A percentile compares a stretch with the other conserved stretches of the same genome.
Conservation (phyloP, 2,329 filamentous ascomycete species). For the Apiospora sp. region DNA sequence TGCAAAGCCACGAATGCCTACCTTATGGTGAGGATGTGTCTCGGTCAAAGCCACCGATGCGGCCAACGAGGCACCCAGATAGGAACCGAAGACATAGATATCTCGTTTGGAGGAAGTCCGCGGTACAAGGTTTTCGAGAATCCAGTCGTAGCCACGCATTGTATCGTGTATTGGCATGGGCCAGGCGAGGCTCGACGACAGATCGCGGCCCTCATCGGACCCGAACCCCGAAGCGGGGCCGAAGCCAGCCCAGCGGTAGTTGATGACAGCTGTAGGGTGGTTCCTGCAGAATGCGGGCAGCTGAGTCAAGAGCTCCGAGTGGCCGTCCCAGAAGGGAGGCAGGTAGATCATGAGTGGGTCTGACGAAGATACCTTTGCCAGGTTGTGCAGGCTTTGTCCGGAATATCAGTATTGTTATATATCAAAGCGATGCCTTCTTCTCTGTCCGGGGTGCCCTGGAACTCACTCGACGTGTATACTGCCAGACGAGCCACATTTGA, state of each 20-base stretch:
- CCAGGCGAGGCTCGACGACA: constrained; percentile 51
- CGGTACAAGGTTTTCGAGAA: constrained; percentile 54
- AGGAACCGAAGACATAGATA: constrained; percentile 62
- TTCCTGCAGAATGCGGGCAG: constrained; percentile 42
- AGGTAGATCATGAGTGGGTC: constrained; percentile 63
- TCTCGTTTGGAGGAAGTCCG: constrained; percentile 46
- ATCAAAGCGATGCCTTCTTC: background rate
- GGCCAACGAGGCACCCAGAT: constrained; percentile 65
- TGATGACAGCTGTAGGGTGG: constrained; percentile 61
- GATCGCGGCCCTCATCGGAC: constrained; percentile 22
- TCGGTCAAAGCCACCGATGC: constrained; percentile 66
- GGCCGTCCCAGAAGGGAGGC: constrained; percentile 53
- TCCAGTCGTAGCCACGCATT: constrained; percentile 61
- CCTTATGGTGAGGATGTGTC: constrained; percentile 49
- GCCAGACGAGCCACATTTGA: constrained; percentile 59
- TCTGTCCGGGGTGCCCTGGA: background rate
- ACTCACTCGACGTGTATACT: constrained; percentile 60
- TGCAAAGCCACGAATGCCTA: constrained; percentile 61
- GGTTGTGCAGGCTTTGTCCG: constrained; percentile 56
- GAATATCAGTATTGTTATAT: background rate
- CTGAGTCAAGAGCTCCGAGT: constrained; percentile 35
- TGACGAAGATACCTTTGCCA: constrained; percentile 45
- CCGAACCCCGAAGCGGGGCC: background rate
- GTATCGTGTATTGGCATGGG: constrained; percentile 66
- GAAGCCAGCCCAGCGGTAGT: constrained; percentile 63